Evolutionary conservation across 129 eudicot species (phyloP), one percentile per base, ranked within the genome.

Genomic region (Flaveria bidentis): DNA sequence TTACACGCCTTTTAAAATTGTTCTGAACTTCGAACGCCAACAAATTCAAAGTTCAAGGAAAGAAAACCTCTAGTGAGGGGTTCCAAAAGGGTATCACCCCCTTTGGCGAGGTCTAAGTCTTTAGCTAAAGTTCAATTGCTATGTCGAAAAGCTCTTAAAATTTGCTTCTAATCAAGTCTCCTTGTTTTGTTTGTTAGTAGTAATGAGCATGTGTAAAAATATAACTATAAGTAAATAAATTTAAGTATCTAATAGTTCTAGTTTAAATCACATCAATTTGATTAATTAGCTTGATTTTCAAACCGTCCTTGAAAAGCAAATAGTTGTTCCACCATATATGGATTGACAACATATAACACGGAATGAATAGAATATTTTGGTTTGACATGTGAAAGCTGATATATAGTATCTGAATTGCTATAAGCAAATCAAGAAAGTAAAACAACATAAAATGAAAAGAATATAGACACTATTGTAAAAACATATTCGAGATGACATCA

Each of bases 401-500:
- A 26, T 18, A 26, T 1, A 5, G 18, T 62, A 28, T 62, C 42
- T 15, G 10, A 28, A 28, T 28, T 13, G 18, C 0, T 26, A 62
- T 62, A 62, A 62, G 18, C 42, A 61, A 10, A 61, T 61, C 42
- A 62, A 62, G 10, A 62, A 62, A 28, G 44, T 17, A 26, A 62
- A 28, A 28, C 46, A 74, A 57, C 23, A 2, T 62, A 25, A 46
- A 28, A 60, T 44, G n/a, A 62, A 63, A 45, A 25, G 62, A 62
- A 62, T 16, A 60, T 23, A 62, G 50, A 60, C 39, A 14, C 56
- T 6, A 11, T 10, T 18, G 17, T 17, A 57, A 56, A 69, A 56
- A 8, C 7, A 9, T n/a, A 57, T 53, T 45, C 25, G 44, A 69
- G 28, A 58, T 69, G 60, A 68, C 60, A 69, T 77, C 76, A 56